phyloP scores from a whole-genome alignment of 257 asterid genomes.

The Jasminum sambac region DNA sequence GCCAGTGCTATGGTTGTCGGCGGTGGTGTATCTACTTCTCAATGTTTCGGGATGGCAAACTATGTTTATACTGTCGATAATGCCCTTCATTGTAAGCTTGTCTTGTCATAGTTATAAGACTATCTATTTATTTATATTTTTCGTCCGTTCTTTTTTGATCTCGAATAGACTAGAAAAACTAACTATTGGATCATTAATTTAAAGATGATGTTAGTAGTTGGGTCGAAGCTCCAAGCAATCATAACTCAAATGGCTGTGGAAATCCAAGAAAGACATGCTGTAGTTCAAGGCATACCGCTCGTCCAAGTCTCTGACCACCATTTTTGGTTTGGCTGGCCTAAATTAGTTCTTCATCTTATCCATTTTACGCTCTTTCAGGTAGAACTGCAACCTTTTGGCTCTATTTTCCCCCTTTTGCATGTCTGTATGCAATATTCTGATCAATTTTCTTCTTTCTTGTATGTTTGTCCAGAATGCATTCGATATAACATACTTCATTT shows the following conservation, averaged over 20 bases:
- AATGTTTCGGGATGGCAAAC: conserved; percentile 37
- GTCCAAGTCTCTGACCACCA: conserved; percentile 87
- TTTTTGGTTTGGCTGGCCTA: conserved; percentile 85
- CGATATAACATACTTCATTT: conserved; percentile 85
- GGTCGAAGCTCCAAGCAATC: conserved; percentile 4
- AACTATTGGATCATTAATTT: conserved; percentile 31
- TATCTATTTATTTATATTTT: too few relatives aligned
- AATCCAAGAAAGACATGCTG: conserved; percentile 43
- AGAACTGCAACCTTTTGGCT: not conserved
- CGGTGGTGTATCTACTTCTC: conserved; percentile 32
- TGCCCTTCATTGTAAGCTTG: conserved; percentile 32
- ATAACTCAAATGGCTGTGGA: conserved; percentile 4
- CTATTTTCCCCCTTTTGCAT: not conserved
- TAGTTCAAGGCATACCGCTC: conserved; percentile 94
- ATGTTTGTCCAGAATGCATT: conserved; percentile 72
- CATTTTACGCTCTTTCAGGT: conserved; percentile 95
- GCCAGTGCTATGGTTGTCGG: conserved; percentile 28
- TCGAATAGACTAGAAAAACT: conserved; percentile 22
- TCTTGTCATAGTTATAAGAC: not conserved
- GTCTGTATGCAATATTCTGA: conserved; percentile 1
- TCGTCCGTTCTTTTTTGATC: not conserved
- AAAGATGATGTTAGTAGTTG: conserved; percentile 57
- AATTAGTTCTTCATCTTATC: conserved; percentile 60
- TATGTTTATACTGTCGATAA: conserved; percentile 32
- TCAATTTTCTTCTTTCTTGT: conserved; percentile 9